Evolutionary conservation across 805 yeast species (phyloP).

Genomic region (Pichia thaimueangensis): DNA sequence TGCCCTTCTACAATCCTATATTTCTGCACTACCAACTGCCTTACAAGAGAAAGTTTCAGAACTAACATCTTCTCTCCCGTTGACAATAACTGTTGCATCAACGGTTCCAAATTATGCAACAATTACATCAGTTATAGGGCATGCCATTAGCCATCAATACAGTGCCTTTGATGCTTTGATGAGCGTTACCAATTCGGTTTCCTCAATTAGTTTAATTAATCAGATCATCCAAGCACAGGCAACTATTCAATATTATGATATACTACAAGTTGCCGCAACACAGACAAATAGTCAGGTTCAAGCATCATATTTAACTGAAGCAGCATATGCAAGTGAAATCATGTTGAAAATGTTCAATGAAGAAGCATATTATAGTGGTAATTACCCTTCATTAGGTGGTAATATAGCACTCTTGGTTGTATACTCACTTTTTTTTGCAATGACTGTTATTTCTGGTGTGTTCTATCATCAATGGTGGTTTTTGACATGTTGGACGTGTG

Average conservation of each 20-base stretch:
- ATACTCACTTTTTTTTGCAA: constrained; percentile 41
- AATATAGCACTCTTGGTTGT: constrained; percentile 52
- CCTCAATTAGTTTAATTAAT: constrained; percentile 5
- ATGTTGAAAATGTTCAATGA: constrained; percentile 15
- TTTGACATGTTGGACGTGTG: constrained; percentile 48
- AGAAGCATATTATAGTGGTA: constrained; percentile 31
- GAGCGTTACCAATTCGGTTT: constrained; percentile 5
- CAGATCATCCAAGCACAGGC: constrained; percentile 18
- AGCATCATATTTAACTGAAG: constrained; percentile 17
- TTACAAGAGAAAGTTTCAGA: not conserved
- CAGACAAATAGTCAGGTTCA: constrained; percentile 17
- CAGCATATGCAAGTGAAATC: constrained; percentile 20
- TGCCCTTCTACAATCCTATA: not conserved
- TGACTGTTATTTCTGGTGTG: constrained; percentile 38
- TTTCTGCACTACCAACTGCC: not conserved
- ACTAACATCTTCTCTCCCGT: constrained; percentile 5
- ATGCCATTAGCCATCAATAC: constrained; percentile 4
- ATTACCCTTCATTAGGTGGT: constrained; percentile 47
- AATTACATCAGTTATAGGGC: constrained; percentile 12
- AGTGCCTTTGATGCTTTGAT: constrained; percentile 6
- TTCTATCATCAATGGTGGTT: constrained; percentile 60
- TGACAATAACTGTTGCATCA: constrained; percentile 10
- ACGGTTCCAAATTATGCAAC: constrained; percentile 12
- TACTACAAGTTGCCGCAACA: constrained; percentile 21
- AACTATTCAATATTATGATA: constrained; percentile 19